Base-by-base conservation (phyloP, 805 yeast genomes). In the Candida chilensis region DNA sequence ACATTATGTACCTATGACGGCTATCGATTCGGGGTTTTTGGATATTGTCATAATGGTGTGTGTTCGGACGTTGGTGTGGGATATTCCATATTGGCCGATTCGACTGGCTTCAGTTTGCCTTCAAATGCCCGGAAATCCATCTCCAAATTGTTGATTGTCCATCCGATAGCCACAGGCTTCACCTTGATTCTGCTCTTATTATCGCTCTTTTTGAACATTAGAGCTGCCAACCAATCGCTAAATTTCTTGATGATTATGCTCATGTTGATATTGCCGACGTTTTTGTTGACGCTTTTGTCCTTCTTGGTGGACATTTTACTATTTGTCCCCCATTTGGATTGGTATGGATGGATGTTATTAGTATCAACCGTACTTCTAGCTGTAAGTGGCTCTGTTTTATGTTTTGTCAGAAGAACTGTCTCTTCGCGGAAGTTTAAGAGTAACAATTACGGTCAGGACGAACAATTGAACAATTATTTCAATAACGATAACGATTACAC, bases 281-380 rank as follows among this genome's bases (percentile, higher is more conserved):
- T 87, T 42, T 47, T 88, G 33, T 60, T 81, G 25, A 60, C 83
- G 1, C 54, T 88, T 29, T 60, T 90, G 30, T 78, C 88, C 5
- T 83, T 90, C 39, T 57, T 88, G 35, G 85, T 85, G 3, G 97
- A 90, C 49, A 71, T 88, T 22, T 52, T 88, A 24, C 52, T 90
- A 30, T 90, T 90, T 44, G 67, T 78, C 2, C 83, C 88, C 2
- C 74, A 76, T 45, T 56, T 90, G 32, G 67, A 74, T 32, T 87
- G 86, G 77, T 70, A 79, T 27, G 95, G 95, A 16, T 90, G 96
- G 96, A 57, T 81, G 30, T 69, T 83, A 35, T 57, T 88, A 16
- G 74, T 74, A 1, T 71, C 90, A 1, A 72, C 92, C 0, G 69
- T 80, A 2, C 50, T 78, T 19, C 62, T 78, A 27, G 80, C 90